phyloP scores from a whole-genome alignment of 2,329 filamentous ascomycete species.

The Calonectria honghensis region DNA sequence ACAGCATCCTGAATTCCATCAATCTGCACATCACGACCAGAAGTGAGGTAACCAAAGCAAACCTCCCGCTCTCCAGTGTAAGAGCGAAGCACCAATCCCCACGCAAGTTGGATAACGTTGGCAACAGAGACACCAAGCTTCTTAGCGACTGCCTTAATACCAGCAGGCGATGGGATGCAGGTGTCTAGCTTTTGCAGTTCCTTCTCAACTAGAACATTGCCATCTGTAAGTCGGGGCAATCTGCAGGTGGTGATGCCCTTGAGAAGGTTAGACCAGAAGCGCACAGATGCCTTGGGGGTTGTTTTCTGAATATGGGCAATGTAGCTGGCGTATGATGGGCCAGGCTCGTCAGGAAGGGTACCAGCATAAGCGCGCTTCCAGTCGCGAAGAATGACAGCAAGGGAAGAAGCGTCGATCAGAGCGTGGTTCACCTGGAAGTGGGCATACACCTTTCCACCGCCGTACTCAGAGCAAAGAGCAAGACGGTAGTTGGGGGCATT shows the following conservation, averaged over 20 bases:
- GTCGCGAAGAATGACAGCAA: conserved; percentile 49
- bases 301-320: conserved; percentile 42
- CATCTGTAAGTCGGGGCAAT: conserved; percentile 47
- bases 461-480: conserved; percentile 45
- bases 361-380: conserved; percentile 44
- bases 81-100: conserved; percentile 8
- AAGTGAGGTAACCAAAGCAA: conserved; percentile 15
- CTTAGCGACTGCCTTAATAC: not conserved
- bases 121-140: conserved; percentile 14
- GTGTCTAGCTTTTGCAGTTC: not conserved
- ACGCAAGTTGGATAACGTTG: conserved; percentile 11
- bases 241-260: conserved; percentile 42
- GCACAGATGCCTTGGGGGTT: not conserved
- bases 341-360: not conserved
- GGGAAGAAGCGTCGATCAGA: conserved; percentile 50
- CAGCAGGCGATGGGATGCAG: conserved; percentile 9
- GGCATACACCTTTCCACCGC: conserved; percentile 46
- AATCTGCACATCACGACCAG: conserved; percentile 15
- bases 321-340: conserved; percentile 47
- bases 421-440: conserved; percentile 50
- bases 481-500: conserved; percentile 40
- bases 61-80: conserved; percentile 16
- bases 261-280: conserved; percentile 43
- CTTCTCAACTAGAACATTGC: not conserved
- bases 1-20: conserved; percentile 18